A percentile compares a stretch with the other conserved stretches of the same genome.
Evolutionary conservation across 1,284 basidiomycete genomes (phyloP).

Genomic region (Xerocomus amazonicus): DNA sequence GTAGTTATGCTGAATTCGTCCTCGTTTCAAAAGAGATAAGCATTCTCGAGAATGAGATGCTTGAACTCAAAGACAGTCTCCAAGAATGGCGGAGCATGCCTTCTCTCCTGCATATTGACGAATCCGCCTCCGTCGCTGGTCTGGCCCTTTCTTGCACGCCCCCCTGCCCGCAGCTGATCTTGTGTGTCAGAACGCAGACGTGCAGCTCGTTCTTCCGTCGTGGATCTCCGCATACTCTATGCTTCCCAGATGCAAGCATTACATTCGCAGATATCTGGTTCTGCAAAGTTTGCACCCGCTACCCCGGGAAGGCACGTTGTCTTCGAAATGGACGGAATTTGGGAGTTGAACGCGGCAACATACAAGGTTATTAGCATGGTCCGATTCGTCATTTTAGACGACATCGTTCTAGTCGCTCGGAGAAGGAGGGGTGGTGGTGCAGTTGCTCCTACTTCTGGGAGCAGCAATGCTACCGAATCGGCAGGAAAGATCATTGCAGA

Average conservation of each 20-base stretch:
- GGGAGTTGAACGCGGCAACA: slow-evolving; percentile 89
- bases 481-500: slow-evolving; percentile 85
- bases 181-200: slow-evolving; percentile 47
- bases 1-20: slow-evolving; percentile 94
- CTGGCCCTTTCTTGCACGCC: slow-evolving; percentile 23
- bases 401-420: slow-evolving; percentile 82
- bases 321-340: slow-evolving; percentile 80
- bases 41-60: slow-evolving; percentile 95
- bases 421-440: slow-evolving; percentile 55
- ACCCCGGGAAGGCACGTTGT: slow-evolving; percentile 90
- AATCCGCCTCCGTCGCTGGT: slow-evolving; percentile 57
- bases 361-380: slow-evolving; percentile 90
- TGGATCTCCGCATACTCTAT: slow-evolving; percentile 91
- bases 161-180: slow-evolving; percentile 2
- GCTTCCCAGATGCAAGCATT: slow-evolving; percentile 90
- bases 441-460: slow-evolving; percentile 29
- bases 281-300: slow-evolving; percentile 91
- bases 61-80: slow-evolving; percentile 92
- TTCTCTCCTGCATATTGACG: slow-evolving; percentile 86
- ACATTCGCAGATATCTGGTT: slow-evolving; percentile 92
- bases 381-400: slow-evolving; percentile 88
- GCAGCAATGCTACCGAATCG: slow-evolving; percentile 30
- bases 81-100: slow-evolving; percentile 96
- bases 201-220: slow-evolving; percentile 84
- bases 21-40: slow-evolving; percentile 96